A percentile compares a stretch with the other conserved stretches of the same genome.
phyloP scores from a whole-genome alignment of 202 grass and related monocot species.

The Digitaria exilis region DNA sequence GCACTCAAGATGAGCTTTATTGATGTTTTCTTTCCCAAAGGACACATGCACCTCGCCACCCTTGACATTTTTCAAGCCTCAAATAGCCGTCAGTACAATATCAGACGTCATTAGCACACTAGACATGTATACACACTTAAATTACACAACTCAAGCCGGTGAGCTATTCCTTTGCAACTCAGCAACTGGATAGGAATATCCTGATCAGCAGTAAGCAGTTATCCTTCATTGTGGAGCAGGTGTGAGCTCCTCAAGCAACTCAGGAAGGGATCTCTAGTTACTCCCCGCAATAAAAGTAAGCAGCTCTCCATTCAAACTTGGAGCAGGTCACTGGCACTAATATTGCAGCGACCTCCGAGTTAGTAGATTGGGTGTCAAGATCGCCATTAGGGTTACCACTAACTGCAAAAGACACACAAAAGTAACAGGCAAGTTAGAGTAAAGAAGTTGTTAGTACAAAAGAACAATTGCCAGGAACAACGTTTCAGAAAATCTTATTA shows the following conservation, averaged over 20 bases:
- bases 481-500: background rate
- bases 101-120: conserved; percentile 28
- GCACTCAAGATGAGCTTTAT: conserved; percentile 38
- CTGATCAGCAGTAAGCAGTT: conserved; percentile 34
- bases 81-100: conserved; percentile 15
- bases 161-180: conserved; percentile 41
- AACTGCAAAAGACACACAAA: conserved; percentile 47
- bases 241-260: conserved; percentile 33
- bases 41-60: conserved; percentile 22
- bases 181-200: conserved; percentile 32
- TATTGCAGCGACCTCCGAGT: conserved; percentile 72
- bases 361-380: conserved; percentile 42
- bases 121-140: conserved; percentile 35
- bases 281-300: conserved; percentile 34
- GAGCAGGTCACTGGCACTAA: conserved; percentile 67
- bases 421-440: background rate
- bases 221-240: conserved; percentile 26
- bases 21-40: conserved; percentile 25
- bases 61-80: conserved; percentile 22
- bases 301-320: conserved; percentile 41
- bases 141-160: conserved; percentile 29
- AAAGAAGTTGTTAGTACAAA: background rate
- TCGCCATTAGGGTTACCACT: conserved; percentile 56
- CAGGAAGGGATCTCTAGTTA: conserved; percentile 35
- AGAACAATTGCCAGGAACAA: background rate